These are phyloP conservation scores for Debaryomyces psychrophilus DNA, from an alignment of 1,139 yeast species.

Conservation along the genomic window DNA sequence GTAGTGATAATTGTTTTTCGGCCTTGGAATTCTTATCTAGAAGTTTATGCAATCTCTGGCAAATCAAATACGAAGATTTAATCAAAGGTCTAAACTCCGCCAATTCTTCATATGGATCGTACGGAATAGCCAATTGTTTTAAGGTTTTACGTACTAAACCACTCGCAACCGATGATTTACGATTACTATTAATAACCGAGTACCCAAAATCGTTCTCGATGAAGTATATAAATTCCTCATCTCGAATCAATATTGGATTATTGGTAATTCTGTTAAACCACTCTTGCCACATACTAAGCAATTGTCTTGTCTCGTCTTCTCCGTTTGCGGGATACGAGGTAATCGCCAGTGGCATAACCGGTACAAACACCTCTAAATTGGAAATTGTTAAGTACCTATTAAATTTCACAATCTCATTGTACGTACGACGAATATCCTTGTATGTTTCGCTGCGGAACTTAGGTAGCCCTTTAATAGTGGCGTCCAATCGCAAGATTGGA, in stretches of 20 bases:
- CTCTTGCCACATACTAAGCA: slow-evolving; percentile 66
- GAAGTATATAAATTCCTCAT: slow-evolving; percentile 86
- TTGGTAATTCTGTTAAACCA: slow-evolving; percentile 81
- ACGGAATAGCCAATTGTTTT: slow-evolving; percentile 90
- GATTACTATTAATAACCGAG: slow-evolving; percentile 60
- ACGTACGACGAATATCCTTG: slow-evolving; percentile 79
- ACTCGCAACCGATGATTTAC: slow-evolving; percentile 66
- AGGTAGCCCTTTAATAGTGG: slow-evolving; percentile 58
- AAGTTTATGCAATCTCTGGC: slow-evolving; percentile 58
- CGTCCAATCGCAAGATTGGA: slow-evolving; percentile 50
- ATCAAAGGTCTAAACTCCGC: slow-evolving; percentile 86
- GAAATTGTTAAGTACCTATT: slow-evolving; percentile 78
- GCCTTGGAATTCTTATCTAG: slow-evolving; percentile 58
- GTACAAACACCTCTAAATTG: slow-evolving; percentile 91
- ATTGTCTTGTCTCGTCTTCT: slow-evolving; percentile 71
- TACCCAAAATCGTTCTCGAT: slow-evolving; percentile 88
- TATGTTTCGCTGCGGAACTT: slow-evolving; percentile 72
- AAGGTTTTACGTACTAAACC: slow-evolving; percentile 86
- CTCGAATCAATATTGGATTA: slow-evolving; percentile 80
- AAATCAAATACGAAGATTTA: slow-evolving; percentile 68
- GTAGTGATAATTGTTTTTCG: slow-evolving; percentile 59
- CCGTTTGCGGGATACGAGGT: slow-evolving; percentile 84
- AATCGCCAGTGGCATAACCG: slow-evolving; percentile 74
- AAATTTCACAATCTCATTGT: slow-evolving; percentile 72
- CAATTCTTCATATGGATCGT: slow-evolving; percentile 79